phyloP scores from a whole-genome alignment of 352 stramenopile genomes.

The Globisporangium paroecandrum region DNA sequence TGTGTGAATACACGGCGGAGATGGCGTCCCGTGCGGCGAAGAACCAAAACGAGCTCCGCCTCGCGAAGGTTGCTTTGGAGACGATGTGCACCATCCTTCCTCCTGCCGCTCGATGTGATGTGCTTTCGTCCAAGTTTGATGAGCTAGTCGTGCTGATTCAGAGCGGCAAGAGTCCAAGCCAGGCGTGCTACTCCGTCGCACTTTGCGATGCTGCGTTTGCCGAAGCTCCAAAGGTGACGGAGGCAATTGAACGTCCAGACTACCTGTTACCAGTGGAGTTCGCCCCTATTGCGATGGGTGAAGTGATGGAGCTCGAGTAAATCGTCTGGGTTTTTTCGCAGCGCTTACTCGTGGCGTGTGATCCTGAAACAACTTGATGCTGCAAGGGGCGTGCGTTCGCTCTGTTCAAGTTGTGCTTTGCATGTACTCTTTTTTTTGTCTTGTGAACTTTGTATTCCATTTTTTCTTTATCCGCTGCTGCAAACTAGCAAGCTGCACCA shows the following conservation, averaged over 20 bases:
- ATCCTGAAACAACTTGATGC: background rate
- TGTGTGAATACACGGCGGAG: constrained; percentile 78
- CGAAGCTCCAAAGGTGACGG: constrained; percentile 19
- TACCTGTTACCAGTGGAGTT: constrained; percentile 20
- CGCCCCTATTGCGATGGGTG: constrained; percentile 26
- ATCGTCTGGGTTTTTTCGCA: background rate
- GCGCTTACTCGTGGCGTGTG: background rate
- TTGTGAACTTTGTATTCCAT: constrained; percentile 6
- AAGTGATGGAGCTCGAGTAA: constrained; percentile 53
- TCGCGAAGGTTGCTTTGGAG: constrained; percentile 68
- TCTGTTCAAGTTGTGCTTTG: background rate
- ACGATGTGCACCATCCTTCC: constrained; percentile 76
- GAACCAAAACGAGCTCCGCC: constrained; percentile 43
- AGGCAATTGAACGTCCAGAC: constrained; percentile 21
- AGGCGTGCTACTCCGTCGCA: constrained; percentile 52
- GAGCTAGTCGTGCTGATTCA: constrained; percentile 53
- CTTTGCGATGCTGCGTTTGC: constrained; percentile 52
- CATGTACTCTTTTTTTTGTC: background rate
- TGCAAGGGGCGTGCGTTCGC: background rate
- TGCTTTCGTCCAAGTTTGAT: constrained; percentile 78
- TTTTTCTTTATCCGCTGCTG: background rate
- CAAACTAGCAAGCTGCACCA: background rate
- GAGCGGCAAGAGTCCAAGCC: constrained; percentile 53
- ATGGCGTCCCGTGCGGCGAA: constrained; percentile 44
- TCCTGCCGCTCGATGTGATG: constrained; percentile 50